These are phyloP conservation scores for Kwoniella shandongensis DNA, from an alignment of 768 basidiomycete species.

Conservation along the genomic window DNA sequence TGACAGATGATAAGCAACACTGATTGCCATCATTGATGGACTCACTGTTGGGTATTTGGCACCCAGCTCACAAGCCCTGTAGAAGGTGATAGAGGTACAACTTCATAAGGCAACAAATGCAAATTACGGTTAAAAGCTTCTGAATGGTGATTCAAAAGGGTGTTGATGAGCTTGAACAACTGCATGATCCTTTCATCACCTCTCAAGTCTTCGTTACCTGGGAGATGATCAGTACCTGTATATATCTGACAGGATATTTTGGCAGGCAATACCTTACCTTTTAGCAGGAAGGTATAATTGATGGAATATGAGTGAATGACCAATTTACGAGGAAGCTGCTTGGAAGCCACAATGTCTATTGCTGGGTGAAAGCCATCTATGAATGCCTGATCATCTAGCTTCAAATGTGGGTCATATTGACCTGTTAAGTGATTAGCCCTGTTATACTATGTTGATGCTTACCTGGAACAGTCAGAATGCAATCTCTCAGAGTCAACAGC, in stretches of 20 bases:
- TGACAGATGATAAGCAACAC: too few relatives aligned
- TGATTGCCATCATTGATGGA: background rate
- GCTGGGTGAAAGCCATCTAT: slow-evolving; percentile 43
- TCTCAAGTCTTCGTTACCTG: slow-evolving; percentile 47
- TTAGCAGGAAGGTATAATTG: slow-evolving; percentile 49
- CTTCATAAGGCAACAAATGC: slow-evolving; percentile 47
- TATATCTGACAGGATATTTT: background rate
- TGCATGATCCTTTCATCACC: slow-evolving; percentile 54
- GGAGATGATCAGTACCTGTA: slow-evolving; percentile 1
- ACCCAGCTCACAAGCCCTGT: slow-evolving; percentile 50
- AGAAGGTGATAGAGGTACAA: slow-evolving; percentile 46
- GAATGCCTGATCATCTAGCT: slow-evolving; percentile 49
- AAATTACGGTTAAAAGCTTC: slow-evolving; percentile 50
- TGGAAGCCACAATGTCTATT: slow-evolving; percentile 48
- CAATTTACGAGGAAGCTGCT: slow-evolving; percentile 47
- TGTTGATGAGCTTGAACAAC: slow-evolving; percentile 51
- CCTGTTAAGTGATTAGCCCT: slow-evolving; percentile 18
- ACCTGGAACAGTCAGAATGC: slow-evolving; percentile 50
- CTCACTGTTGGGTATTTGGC: slow-evolving; percentile 48
- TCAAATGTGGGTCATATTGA: slow-evolving; percentile 43
- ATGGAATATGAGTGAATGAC: slow-evolving; percentile 37
- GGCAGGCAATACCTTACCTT: slow-evolving; percentile 32
- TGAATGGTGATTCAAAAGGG: slow-evolving; percentile 44
- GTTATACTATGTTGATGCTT: slow-evolving; percentile 1
- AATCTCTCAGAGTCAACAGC: slow-evolving; percentile 42